Conservation (phyloP, 306 rosid species). For the Rosa multiflora region DNA sequence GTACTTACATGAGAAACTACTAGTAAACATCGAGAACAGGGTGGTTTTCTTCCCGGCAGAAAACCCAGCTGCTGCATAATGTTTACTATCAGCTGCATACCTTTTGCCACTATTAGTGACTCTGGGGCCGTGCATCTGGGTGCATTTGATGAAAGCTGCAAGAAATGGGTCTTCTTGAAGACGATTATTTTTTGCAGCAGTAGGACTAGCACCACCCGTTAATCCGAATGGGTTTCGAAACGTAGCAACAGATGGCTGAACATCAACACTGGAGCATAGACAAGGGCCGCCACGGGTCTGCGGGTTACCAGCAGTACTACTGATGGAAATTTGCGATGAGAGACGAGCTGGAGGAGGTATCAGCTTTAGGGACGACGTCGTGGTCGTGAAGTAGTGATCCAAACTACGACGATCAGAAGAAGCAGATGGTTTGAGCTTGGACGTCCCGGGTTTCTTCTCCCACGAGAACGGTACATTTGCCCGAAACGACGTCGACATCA, state of each 20-base stretch:
- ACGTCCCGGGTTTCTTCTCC: slow-evolving; percentile 50
- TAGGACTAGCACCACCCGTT: not conserved
- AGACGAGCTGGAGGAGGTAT: slow-evolving; percentile 20
- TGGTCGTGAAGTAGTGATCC: not conserved
- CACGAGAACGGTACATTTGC: slow-evolving; percentile 55
- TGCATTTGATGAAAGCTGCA: slow-evolving; percentile 53
- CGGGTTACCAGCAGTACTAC: not conserved
- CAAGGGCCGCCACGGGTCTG: not conserved
- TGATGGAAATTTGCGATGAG: not conserved
- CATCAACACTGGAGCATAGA: not conserved
- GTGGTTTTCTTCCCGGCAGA: slow-evolving; percentile 23
- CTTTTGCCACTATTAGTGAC: not conserved
- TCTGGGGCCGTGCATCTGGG: slow-evolving; percentile 10
- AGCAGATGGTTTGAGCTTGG: not conserved
- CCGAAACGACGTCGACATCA: not conserved
- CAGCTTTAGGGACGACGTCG: not conserved
- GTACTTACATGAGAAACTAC: slow-evolving; percentile 31
- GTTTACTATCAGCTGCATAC: not conserved
- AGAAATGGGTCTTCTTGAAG: slow-evolving; percentile 50
- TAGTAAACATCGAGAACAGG: not conserved
- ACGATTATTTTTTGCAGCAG: slow-evolving; percentile 1
- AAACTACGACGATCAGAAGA: not conserved
- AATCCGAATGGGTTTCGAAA: slow-evolving; percentile 1
- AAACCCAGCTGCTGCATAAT: not conserved
- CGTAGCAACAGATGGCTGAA: not conserved